Conservation (phyloP, 2,329 filamentous ascomycete species). For the Aspergillus pseudoglaucus region DNA sequence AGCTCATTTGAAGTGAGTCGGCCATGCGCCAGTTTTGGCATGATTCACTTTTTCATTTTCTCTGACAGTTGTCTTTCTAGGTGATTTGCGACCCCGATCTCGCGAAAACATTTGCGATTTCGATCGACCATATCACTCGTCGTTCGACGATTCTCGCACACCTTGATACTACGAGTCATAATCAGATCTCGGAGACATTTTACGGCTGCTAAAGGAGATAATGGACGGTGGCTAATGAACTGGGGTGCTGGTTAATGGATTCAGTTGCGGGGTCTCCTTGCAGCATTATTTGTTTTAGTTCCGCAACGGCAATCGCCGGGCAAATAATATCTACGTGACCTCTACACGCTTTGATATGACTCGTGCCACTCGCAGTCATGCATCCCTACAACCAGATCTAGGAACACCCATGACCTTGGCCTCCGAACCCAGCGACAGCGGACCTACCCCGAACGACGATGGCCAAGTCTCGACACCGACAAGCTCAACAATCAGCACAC, state of each 20-base stretch:
- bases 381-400: conserved; percentile 1
- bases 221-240: neutral
- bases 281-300: neutral
- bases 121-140: too few relatives aligned
- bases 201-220: neutral
- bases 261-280: neutral
- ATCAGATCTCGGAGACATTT: too few relatives aligned
- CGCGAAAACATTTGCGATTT: too few relatives aligned
- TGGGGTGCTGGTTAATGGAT: neutral
- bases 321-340: neutral
- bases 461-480: conserved; percentile 8
- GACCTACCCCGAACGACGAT: conserved; percentile 9
- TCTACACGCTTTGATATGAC: neutral
- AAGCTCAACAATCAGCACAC: conserved; percentile 6
- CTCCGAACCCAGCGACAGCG: conserved; percentile 1
- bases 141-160: too few relatives aligned
- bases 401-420: neutral
- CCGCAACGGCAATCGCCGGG: neutral
- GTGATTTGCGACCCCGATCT: too few relatives aligned
- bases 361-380: conserved; percentile 7
- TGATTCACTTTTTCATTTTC: too few relatives aligned
- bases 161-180: too few relatives aligned
- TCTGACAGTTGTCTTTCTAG: too few relatives aligned
- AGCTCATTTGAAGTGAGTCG: too few relatives aligned
- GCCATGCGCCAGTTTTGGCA: too few relatives aligned